Evolutionary conservation across 768 basidiomycete genomes (phyloP).

Genomic region (Multifurca ochricompacta): DNA sequence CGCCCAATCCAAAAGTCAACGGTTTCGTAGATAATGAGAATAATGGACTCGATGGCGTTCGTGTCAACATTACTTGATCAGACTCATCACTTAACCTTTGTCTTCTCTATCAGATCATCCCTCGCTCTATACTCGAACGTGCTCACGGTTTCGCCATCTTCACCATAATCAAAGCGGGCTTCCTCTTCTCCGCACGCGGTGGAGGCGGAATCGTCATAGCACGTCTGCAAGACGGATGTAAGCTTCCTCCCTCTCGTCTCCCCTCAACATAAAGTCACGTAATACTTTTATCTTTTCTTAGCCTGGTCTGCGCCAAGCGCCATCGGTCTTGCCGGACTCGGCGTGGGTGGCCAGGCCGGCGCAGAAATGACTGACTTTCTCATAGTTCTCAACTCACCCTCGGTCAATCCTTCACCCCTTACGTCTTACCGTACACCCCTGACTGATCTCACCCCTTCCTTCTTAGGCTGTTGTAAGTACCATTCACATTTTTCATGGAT

Average conservation of each 20-base stretch:
- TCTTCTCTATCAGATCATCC: conserved; percentile 38
- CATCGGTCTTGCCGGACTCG: conserved; percentile 87
- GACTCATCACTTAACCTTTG: background rate
- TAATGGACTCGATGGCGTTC: conserved; percentile 76
- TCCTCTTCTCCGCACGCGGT: conserved; percentile 67
- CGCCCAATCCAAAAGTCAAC: conserved; percentile 43
- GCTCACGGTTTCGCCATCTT: conserved; percentile 85
- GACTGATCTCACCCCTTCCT: conserved; percentile 4
- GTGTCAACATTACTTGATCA: conserved; percentile 20
- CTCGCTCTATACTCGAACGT: conserved; percentile 44
- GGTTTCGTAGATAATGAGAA: conserved; percentile 77
- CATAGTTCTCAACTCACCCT: conserved; percentile 76
- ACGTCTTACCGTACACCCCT: background rate
- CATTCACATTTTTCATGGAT: background rate
- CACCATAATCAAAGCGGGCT: conserved; percentile 69
- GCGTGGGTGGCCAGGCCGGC: conserved; percentile 76
- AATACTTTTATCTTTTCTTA: conserved; percentile 28
- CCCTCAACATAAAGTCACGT: no score
- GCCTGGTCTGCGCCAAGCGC: conserved; percentile 94
- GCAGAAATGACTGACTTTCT: conserved; percentile 90
- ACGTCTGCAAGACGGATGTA: conserved; percentile 70
- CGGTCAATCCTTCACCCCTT: conserved; percentile 39
- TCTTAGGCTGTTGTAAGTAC: conserved; percentile 56
- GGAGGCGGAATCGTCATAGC: conserved; percentile 89
- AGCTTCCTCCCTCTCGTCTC: conserved; percentile 28